Evolutionary conservation across 1,284 basidiomycete species (phyloP).

Genomic region (Tilletiopsis washingtonensis): DNA sequence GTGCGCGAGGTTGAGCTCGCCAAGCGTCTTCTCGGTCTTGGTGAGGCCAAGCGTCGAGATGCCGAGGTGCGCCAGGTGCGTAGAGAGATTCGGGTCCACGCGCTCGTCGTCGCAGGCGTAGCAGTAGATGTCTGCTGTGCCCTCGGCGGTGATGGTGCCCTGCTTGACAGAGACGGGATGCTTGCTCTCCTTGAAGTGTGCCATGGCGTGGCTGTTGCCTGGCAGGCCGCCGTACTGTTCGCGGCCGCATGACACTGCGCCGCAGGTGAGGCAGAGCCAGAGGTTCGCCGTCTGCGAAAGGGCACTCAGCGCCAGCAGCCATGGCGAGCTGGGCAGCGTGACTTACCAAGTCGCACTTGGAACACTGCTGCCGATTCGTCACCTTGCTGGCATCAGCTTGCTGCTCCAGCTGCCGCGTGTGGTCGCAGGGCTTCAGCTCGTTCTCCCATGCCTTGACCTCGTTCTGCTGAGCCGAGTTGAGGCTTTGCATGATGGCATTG

Average conservation of each 20-base stretch:
- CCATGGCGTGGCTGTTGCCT: conserved; percentile 83
- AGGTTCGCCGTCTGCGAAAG: conserved; percentile 56
- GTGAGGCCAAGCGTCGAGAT: conserved; percentile 74
- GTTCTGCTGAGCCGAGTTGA: conserved; percentile 80
- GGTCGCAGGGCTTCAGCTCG: conserved; percentile 79
- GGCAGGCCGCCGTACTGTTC: conserved; percentile 74
- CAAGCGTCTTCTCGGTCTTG: conserved; percentile 97
- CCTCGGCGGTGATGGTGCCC: conserved; percentile 93
- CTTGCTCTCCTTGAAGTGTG: conserved; percentile 67
- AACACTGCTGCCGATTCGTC: conserved; percentile 19
- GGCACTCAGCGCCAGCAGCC: too few relatives aligned
- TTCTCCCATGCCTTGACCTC: conserved; percentile 98
- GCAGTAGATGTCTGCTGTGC: conserved; percentile 86
- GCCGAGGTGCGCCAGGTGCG: conserved; percentile 73
- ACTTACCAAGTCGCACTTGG: conserved; percentile 27
- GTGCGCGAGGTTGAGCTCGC: conserved; percentile 94
- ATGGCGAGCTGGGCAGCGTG: too few relatives aligned
- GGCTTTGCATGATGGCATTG: conserved; percentile 67
- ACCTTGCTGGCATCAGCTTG: conserved; percentile 24
- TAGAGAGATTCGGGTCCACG: conserved; percentile 67
- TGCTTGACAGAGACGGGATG: conserved; percentile 87
- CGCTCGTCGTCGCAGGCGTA: conserved; percentile 84
- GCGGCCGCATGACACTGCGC: conserved; percentile 87
- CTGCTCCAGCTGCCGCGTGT: conserved; percentile 68
- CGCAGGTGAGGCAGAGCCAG: conserved; percentile 86